A percentile compares a stretch with the other conserved stretches of the same genome.
Conservation (phyloP, 2,329 filamentous ascomycete species). For the Fonsecaea pedrosoi region DNA sequence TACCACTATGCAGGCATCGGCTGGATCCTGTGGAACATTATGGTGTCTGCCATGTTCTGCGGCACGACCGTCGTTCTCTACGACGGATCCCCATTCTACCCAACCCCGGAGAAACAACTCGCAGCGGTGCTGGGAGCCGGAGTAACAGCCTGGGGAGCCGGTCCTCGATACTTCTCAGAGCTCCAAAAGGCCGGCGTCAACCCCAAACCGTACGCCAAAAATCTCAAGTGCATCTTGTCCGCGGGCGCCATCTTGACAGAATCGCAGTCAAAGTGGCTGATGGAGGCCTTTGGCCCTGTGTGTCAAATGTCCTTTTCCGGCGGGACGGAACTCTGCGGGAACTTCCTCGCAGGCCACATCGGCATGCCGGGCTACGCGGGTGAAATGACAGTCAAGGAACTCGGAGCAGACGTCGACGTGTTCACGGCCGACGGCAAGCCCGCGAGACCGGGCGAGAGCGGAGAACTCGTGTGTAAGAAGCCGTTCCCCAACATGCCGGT, state of each 20-base stretch:
- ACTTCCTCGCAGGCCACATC: constrained; percentile 62
- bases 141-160: constrained; percentile 67
- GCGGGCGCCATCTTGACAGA: constrained; percentile 25
- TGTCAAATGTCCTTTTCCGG: constrained; percentile 40
- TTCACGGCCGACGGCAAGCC: constrained; percentile 20
- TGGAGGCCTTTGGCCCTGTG: constrained; percentile 24
- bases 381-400: constrained; percentile 60
- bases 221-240: constrained; percentile 19
- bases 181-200: constrained; percentile 68
- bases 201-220: constrained; percentile 59
- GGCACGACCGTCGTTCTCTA: constrained; percentile 72
- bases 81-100: constrained; percentile 80
- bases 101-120: constrained; percentile 59
- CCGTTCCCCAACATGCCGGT: constrained; percentile 80
- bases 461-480: constrained; percentile 73
- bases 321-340: constrained; percentile 42
- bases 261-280: constrained; percentile 14
- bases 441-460: constrained; percentile 62
- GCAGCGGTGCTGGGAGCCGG: constrained; percentile 65
- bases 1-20: constrained; percentile 55
- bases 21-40: constrained; percentile 55
- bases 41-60: constrained; percentile 63
- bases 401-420: constrained; percentile 50
- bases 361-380: constrained; percentile 69
- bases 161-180: constrained; percentile 77